Percentiles rank a stretch among this genome's conserved stretches.
These are phyloP conservation scores for Pholiota adiposa DNA, from an alignment of 1,284 basidiomycete genomes.

Conservation along the genomic window DNA sequence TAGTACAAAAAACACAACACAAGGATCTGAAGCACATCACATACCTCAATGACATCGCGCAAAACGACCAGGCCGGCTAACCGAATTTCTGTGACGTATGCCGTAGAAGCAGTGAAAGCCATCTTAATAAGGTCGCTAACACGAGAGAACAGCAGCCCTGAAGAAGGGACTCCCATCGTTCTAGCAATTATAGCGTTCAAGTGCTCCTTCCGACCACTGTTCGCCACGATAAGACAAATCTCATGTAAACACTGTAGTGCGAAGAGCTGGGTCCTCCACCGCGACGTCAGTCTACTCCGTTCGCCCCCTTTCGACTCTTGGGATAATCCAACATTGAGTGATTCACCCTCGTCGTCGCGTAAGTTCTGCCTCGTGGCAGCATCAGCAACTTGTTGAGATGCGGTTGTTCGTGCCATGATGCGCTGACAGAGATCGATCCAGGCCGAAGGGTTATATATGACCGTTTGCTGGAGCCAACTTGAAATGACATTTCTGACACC, in stretches of 20 bases:
- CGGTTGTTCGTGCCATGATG: conserved; percentile 91
- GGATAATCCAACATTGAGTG: conserved; percentile 64
- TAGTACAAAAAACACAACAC: background rate
- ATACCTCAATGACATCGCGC: conserved; percentile 89
- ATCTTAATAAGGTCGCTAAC: conserved; percentile 94
- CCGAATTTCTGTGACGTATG: conserved; percentile 94
- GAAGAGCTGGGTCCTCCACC: conserved; percentile 98
- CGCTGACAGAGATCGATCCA: conserved; percentile 99
- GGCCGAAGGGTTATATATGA: conserved; percentile 89
- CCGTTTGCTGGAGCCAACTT: conserved; percentile 97
- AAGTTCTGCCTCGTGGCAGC: conserved; percentile 52
- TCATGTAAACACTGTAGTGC: conserved; percentile 92
- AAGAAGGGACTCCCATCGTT: conserved; percentile 42
- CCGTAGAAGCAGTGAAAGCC: conserved; percentile 97
- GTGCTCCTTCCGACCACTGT: conserved; percentile 80
- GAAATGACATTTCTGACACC: conserved; percentile 92
- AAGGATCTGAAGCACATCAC: conserved; percentile 21
- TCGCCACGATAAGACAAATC: conserved; percentile 80
- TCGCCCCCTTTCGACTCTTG: conserved; percentile 31
- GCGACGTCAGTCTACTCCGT: conserved; percentile 61
- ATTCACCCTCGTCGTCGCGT: conserved; percentile 93
- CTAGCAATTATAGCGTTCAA: conserved; percentile 75
- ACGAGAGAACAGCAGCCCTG: conserved; percentile 74
- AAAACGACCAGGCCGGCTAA: conserved; percentile 92
- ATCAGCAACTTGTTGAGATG: conserved; percentile 75